Conservation (phyloP, 148 eudicot species). For the Mesembryanthemum crystallinum region DNA sequence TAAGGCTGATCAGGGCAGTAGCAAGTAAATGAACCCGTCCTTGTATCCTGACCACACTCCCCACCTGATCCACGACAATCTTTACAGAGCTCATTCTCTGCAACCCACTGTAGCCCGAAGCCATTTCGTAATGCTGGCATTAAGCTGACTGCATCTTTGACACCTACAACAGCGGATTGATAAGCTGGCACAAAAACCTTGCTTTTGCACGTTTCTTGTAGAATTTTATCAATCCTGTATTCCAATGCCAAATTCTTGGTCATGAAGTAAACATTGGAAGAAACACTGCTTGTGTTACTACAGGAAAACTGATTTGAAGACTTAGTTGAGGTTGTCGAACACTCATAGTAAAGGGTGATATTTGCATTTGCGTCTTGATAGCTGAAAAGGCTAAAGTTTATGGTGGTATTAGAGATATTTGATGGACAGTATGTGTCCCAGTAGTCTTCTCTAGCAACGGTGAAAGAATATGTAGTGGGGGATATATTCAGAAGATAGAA, state of each 20-base stretch:
- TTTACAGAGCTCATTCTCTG: constrained; percentile 26
- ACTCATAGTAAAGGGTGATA: constrained; percentile 41
- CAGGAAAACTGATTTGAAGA: constrained; percentile 11
- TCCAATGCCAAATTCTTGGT: background rate
- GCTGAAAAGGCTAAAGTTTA: constrained; percentile 30
- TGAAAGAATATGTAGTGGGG: background rate
- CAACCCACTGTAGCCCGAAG: constrained; percentile 43
- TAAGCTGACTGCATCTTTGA: background rate
- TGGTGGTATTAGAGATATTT: constrained; percentile 13
- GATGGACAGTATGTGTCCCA: constrained; percentile 23
- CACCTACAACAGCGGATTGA: background rate
- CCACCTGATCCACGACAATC: constrained; percentile 40
- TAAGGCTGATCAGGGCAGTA: constrained; percentile 31
- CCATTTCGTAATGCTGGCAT: constrained; percentile 24
- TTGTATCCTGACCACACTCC: constrained; percentile 38
- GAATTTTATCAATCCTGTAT: background rate
- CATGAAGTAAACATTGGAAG: constrained; percentile 9
- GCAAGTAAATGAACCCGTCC: constrained; percentile 32
- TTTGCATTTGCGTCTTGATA: constrained; percentile 16
- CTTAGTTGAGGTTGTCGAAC: background rate
- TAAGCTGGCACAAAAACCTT: constrained; percentile 18
- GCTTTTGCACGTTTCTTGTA: background rate
- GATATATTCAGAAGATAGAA: constrained; percentile 34
- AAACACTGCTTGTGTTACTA: background rate
- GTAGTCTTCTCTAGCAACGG: constrained; percentile 35